Conservation (phyloP, 139 green algal species). For the Tetradesmus lagerheimii region DNA sequence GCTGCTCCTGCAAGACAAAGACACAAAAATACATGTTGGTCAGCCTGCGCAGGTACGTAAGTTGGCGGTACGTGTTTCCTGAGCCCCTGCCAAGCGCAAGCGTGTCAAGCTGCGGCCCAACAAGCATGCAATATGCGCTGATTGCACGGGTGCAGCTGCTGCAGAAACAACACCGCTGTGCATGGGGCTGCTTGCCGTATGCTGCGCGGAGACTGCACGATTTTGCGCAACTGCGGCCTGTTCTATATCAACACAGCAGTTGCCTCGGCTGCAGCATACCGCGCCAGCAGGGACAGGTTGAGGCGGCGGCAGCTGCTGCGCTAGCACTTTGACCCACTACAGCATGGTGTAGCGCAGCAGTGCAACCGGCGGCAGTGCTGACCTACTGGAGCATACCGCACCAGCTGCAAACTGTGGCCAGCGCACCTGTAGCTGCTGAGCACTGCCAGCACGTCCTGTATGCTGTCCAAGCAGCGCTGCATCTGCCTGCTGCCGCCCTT, state of each 20-base stretch:
- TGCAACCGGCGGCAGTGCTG: no score
- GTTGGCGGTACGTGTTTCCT: no score
- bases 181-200: no score
- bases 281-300: no score
- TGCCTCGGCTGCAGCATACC: no score
- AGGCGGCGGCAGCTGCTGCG: no score
- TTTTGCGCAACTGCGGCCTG: no score
- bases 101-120: background rate
- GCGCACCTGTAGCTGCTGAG: conserved; percentile 30
- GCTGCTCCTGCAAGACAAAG: background rate
- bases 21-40: background rate
- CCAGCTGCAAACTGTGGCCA: background rate
- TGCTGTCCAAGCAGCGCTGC: conserved; percentile 14
- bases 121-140: background rate
- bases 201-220: no score
- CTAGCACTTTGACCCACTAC: background rate
- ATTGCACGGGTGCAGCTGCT: background rate
- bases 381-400: background rate
- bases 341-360: no score
- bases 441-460: conserved; percentile 8
- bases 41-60: no score
- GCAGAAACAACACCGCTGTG: background rate
- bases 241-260: no score
- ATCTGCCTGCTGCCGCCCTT: conserved; percentile 9
- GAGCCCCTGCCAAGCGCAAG: background rate